Base-by-base conservation (phyloP, 768 basidiomycete genomes). In the Pholiota conissans region DNA sequence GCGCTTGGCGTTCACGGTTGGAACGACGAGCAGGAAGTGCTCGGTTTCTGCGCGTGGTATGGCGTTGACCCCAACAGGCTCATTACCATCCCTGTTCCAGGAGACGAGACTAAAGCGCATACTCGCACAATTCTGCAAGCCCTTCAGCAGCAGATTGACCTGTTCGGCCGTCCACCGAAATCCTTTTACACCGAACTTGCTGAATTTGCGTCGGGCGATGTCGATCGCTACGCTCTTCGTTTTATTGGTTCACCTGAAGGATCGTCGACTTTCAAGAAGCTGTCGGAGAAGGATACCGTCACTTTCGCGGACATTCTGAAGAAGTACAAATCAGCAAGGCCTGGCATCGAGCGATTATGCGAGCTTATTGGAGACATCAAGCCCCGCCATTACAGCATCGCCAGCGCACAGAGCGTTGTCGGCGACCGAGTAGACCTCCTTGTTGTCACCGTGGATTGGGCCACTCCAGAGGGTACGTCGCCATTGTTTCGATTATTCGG, bases 331-430 rank as follows among this genome's bases (percentile, higher is more conserved):
- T 90, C 86, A 59, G 94, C 96, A 27, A 80, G 80, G 58, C 94
- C 93, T 1, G 82, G 84, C 28, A 87, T 98, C 34, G 93, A 93
- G 72, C 85, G 80, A 55, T 80, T 97, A 3, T 95, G 95, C 66
- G 90, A 92, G 69, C 70, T 97, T 65, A 79, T 98, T 45, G 95
- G 93, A 0, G 94, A 97, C 69, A 98, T 93, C 77, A 95, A 97
- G 73, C 95, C 96, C 3, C 83, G 97, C 60, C 97, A 98, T 73
- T 99, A 99, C 74, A 96, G 93, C 72, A 99, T 99, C 67, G 96
- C 97, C 20, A 94, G 91, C 63, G 85, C 94, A 30, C 96, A 98
- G 73, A 91, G 90, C 66, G 95, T 91, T 55, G 95, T 98, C 14
- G 97, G 97, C 4, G 84, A 98, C 69, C 84, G 91, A 56, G 95